Evolutionary conservation across 805 yeast species (phyloP).

Genomic region (Schwanniomyces pseudopolymorphus): DNA sequence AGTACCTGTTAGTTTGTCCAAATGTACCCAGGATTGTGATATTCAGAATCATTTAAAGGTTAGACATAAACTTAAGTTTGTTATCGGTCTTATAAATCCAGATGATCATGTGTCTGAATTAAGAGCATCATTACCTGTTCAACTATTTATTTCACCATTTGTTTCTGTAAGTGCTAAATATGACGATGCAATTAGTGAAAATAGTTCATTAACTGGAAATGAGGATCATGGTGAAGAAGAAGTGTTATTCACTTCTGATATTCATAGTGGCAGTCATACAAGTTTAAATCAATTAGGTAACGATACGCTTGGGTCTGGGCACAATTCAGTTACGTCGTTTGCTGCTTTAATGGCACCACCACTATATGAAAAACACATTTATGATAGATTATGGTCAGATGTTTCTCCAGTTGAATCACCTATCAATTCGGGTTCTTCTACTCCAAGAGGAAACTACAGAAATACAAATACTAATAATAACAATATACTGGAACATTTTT

Average conservation of each 20-base stretch:
- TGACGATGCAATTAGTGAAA: conserved; percentile 16
- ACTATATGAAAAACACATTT: conserved; percentile 74
- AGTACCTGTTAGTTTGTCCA: conserved; percentile 71
- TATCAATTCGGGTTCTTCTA: conserved; percentile 38
- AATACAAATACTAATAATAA: not conserved
- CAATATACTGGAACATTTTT: conserved; percentile 21
- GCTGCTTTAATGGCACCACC: conserved; percentile 75
- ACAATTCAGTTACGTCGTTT: conserved; percentile 30
- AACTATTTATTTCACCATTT: conserved; percentile 75
- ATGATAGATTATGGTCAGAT: conserved; percentile 77
- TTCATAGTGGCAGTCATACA: conserved; percentile 17
- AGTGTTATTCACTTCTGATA: conserved; percentile 25
- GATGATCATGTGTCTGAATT: conserved; percentile 93
- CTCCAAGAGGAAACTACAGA: conserved; percentile 25
- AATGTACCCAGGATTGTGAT: conserved; percentile 86
- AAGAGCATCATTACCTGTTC: conserved; percentile 85
- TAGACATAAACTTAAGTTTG: conserved; percentile 83
- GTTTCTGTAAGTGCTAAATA: conserved; percentile 62
- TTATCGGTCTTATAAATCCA: conserved; percentile 74
- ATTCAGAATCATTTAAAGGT: conserved; percentile 70
- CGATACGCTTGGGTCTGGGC: conserved; percentile 17
- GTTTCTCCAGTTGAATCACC: conserved; percentile 53
- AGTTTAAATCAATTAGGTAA: conserved; percentile 20
- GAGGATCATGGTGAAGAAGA: conserved; percentile 19
- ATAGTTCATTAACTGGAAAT: not conserved